Evolutionary conservation across 495 filamentous ascomycete species (phyloP).

Genomic region (Trypethelium eluteriae): DNA sequence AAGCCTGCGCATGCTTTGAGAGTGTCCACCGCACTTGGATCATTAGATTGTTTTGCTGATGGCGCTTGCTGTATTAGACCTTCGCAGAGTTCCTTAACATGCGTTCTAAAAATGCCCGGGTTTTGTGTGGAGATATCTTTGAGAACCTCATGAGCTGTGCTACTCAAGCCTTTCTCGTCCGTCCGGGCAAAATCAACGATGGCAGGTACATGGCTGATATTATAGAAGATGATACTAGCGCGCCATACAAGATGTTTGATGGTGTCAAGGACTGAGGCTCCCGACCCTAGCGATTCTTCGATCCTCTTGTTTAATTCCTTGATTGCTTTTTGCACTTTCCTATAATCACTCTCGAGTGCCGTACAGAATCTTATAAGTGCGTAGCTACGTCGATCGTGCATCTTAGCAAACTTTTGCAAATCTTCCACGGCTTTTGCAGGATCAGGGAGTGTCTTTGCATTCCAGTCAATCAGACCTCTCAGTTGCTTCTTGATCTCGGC

Average conservation of each 20-base stretch:
- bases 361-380: conserved; percentile 81
- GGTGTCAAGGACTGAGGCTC: conserved; percentile 60
- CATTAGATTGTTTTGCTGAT: conserved; percentile 53
- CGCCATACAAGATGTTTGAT: conserved; percentile 78
- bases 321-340: conserved; percentile 78
- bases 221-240: conserved; percentile 76
- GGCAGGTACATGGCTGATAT: conserved; percentile 82
- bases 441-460: conserved; percentile 71
- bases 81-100: conserved; percentile 86
- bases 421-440: conserved; percentile 56
- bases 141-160: conserved; percentile 78
- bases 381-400: conserved; percentile 84
- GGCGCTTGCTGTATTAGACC: conserved; percentile 75
- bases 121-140: conserved; percentile 86
- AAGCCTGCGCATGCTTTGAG: conserved; percentile 89
- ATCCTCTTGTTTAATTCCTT: conserved; percentile 82
- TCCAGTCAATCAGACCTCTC: conserved; percentile 55
- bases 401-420: conserved; percentile 82
- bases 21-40: conserved; percentile 67
- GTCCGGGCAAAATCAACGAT: conserved; percentile 80
- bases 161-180: conserved; percentile 67
- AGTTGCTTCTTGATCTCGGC: conserved; percentile 61
- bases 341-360: conserved; percentile 81
- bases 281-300: conserved; percentile 52
- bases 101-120: conserved; percentile 81